Conservation (phyloP, 805 yeast genomes). For the Metschnikowia koreensis region DNA sequence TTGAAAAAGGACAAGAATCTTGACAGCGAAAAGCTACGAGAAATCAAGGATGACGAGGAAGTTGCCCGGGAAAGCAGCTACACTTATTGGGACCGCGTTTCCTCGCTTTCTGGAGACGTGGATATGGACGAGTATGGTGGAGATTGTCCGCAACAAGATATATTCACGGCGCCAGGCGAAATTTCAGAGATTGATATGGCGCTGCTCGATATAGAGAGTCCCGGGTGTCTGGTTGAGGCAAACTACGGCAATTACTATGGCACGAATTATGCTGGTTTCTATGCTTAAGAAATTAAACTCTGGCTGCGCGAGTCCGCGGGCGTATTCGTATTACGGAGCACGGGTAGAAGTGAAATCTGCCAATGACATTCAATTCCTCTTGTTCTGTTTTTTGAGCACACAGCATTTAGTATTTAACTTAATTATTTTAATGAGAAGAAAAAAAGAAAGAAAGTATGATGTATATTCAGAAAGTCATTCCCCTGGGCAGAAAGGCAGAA, state of each 20-base stretch:
- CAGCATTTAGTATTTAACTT: too few relatives aligned
- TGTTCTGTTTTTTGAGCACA: not conserved
- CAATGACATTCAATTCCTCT: too few relatives aligned
- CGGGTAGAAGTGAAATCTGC: too few relatives aligned
- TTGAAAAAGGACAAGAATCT: slow-evolving; percentile 9
- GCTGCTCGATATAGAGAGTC: not conserved
- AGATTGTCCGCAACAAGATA: not conserved
- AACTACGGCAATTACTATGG: slow-evolving; percentile 16
- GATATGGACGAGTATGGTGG: slow-evolving; percentile 9
- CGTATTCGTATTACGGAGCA: too few relatives aligned
- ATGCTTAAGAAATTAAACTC: not conserved
- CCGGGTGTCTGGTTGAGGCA: slow-evolving; percentile 7
- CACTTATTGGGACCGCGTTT: slow-evolving; percentile 37
- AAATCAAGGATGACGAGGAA: slow-evolving; percentile 17
- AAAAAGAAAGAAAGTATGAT: too few relatives aligned
- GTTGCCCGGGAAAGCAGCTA: slow-evolving; percentile 27
- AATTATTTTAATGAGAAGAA: too few relatives aligned
- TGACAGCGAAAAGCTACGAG: slow-evolving; percentile 13
- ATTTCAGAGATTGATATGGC: slow-evolving; percentile 2
- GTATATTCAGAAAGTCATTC: too few relatives aligned
- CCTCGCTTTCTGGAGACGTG: slow-evolving; percentile 23
- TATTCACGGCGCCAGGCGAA: not conserved
- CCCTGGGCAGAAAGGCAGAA: too few relatives aligned
- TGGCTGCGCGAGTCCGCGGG: too few relatives aligned
- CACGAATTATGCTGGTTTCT: slow-evolving; percentile 1